A percentile compares a stretch with the other conserved stretches of the same genome.
phyloP scores from a whole-genome alignment of 345 rosid species.

The Euphorbia peplus region DNA sequence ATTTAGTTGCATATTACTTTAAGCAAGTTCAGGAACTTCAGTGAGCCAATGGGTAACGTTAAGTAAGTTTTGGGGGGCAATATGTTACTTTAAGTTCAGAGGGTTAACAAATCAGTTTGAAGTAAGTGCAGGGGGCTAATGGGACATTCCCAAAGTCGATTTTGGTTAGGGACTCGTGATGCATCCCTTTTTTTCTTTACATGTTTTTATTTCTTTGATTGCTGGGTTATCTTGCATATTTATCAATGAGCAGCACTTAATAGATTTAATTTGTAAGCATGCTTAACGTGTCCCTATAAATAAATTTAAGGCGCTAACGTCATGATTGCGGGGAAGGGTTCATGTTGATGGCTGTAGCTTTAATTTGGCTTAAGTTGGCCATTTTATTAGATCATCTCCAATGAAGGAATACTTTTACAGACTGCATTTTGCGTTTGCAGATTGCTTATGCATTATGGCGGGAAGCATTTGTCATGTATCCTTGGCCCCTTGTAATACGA shows the following conservation, averaged over 20 bases:
- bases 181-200: too few relatives aligned
- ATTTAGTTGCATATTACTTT: too few relatives aligned
- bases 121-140: too few relatives aligned
- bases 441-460: conserved; percentile 63
- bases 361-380: not conserved
- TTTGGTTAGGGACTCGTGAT: too few relatives aligned
- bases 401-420: not conserved
- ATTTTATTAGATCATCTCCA: not conserved
- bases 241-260: not conserved
- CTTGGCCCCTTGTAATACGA: conserved; percentile 73
- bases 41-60: too few relatives aligned
- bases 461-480: conserved; percentile 70
- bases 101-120: too few relatives aligned
- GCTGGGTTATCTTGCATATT: not conserved
- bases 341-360: conserved; percentile 2
- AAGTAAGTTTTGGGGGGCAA: too few relatives aligned
- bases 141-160: too few relatives aligned
- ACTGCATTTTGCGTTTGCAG: conserved; percentile 24
- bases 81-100: too few relatives aligned
- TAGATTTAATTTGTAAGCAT: not conserved
- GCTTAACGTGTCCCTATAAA: not conserved
- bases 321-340: not conserved
- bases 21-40: too few relatives aligned
- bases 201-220: not conserved
- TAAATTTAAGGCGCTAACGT: not conserved